These are phyloP conservation scores for Pichia sp. DNA, from an alignment of 1,139 yeast species.

Conservation along the genomic window DNA sequence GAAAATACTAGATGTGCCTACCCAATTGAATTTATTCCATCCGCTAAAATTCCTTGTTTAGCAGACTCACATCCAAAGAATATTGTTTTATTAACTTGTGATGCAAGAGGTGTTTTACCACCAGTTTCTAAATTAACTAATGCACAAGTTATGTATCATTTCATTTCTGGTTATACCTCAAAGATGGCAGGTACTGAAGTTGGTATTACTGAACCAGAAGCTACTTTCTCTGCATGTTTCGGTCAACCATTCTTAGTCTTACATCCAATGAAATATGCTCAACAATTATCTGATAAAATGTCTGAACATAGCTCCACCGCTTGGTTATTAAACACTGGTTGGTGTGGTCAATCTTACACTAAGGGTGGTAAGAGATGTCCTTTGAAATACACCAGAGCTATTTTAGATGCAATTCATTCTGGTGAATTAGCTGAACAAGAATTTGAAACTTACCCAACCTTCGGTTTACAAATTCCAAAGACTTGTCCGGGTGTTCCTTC, in stretches of 20 bases:
- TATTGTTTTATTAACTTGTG: conserved; percentile 90
- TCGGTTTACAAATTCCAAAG: conserved; percentile 85
- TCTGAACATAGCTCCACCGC: conserved; percentile 84
- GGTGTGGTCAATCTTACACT: conserved; percentile 93
- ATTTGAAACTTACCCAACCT: conserved; percentile 79
- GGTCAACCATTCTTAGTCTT: conserved; percentile 98
- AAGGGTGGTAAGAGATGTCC: conserved; percentile 98
- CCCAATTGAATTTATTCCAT: conserved; percentile 95
- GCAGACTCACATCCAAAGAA: conserved; percentile 89
- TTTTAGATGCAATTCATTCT: conserved; percentile 89
- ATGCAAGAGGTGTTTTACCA: conserved; percentile 96
- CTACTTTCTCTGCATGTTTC: conserved; percentile 97
- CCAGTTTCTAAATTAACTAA: conserved; percentile 92
- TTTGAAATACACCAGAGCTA: conserved; percentile 95
- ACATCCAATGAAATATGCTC: conserved; percentile 98
- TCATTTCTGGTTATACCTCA: conserved; percentile 96
- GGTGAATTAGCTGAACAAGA: conserved; percentile 79
- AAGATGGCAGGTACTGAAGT: conserved; percentile 99
- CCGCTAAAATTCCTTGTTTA: conserved; percentile 92
- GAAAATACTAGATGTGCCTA: conserved; percentile 98
- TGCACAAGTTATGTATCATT: conserved; percentile 98
- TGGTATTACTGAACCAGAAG: conserved; percentile 98
- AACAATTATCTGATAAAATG: conserved; percentile 93
- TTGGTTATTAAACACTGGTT: conserved; percentile 96
- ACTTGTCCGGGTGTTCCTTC: conserved; percentile 75